Percentiles rank a stretch among this genome's conserved stretches.
phyloP scores from a whole-genome alignment of 2,329 filamentous ascomycete species.

The Arthrocladium fulminans region DNA sequence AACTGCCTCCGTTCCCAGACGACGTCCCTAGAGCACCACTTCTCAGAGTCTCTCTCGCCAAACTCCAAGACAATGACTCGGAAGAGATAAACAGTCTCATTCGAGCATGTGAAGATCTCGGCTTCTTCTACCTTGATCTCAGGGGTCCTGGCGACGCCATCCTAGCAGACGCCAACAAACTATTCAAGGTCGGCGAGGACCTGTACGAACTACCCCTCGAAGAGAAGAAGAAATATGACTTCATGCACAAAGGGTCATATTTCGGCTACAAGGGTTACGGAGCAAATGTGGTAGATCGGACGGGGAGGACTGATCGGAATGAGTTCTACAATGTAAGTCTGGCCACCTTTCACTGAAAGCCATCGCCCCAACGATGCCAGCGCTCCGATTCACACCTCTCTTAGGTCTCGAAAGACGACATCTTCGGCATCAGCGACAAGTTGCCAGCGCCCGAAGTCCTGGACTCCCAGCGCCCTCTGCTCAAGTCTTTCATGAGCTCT shows the following conservation, averaged over 20 bases:
- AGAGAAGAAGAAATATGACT: conserved; percentile 49
- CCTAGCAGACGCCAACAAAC: conserved; percentile 34
- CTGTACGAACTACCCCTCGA: conserved; percentile 42
- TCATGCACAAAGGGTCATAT: conserved; percentile 42
- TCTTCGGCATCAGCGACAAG: conserved; percentile 32
- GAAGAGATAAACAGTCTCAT: conserved; percentile 31
- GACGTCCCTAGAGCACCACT: conserved; percentile 37
- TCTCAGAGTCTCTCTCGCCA: conserved; percentile 33
- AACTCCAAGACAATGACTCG: conserved; percentile 30
- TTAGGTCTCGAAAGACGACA: conserved; percentile 45
- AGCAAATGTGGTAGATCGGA: conserved; percentile 37
- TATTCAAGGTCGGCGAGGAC: conserved; percentile 39
- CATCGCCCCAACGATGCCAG: neutral
- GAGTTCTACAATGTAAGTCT: conserved; percentile 49
- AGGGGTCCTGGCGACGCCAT: conserved; percentile 32
- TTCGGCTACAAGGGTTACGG: conserved; percentile 47
- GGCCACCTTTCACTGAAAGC: too few species aligned
- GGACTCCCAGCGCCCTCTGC: conserved; percentile 27
- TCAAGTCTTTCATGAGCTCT: conserved; percentile 37
- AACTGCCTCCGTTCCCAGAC: conserved; percentile 33
- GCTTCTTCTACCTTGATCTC: conserved; percentile 51
- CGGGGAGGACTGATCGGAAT: conserved; percentile 43
- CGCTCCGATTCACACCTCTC: conserved; percentile 10
- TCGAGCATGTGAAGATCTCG: conserved; percentile 39
- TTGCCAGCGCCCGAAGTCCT: conserved; percentile 39